phyloP scores from a whole-genome alignment of 1,284 basidiomycete species.

The Anthracocystis walkeri region DNA sequence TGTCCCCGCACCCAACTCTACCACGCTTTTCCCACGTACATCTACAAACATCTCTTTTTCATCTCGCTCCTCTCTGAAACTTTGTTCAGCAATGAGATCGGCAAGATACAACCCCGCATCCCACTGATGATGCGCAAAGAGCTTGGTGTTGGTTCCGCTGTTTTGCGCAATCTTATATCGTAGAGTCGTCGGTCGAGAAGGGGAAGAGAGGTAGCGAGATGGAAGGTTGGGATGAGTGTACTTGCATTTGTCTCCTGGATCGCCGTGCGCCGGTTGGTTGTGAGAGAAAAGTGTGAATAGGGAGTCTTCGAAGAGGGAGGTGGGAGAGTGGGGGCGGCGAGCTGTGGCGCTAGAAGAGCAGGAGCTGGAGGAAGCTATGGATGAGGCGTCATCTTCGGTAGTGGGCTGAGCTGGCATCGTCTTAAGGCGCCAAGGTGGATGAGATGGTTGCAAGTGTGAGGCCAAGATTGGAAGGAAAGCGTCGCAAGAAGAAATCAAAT shows the following conservation, averaged over 20 bases:
- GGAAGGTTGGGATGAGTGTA: slow-evolving; percentile 53
- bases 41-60: slow-evolving; percentile 31
- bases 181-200: slow-evolving; percentile 13
- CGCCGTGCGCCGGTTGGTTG: slow-evolving; percentile 60
- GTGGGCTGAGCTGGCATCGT: slow-evolving; percentile 4
- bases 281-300: slow-evolving; percentile 62
- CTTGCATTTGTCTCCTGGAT: slow-evolving; percentile 52
- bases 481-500: slow-evolving; percentile 3
- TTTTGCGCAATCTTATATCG: slow-evolving; percentile 53
- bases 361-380: slow-evolving; percentile 14
- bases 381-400: slow-evolving; percentile 6
- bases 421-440: neutral
- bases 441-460: neutral
- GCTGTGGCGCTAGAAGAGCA: neutral
- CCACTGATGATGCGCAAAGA: slow-evolving; percentile 68
- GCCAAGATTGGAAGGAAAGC: neutral
- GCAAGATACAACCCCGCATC: slow-evolving; percentile 64
- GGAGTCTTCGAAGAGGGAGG: slow-evolving; percentile 59
- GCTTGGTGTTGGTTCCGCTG: slow-evolving; percentile 54
- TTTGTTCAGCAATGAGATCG: slow-evolving; percentile 45
- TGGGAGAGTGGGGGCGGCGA: slow-evolving; percentile 32
- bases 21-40: slow-evolving; percentile 42
- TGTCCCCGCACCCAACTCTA: slow-evolving; percentile 64
- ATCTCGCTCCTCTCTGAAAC: neutral
- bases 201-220: slow-evolving; percentile 11